phyloP scores from a whole-genome alignment of 2,329 filamentous ascomycete genomes.

The Lachnellula subtilissima region DNA sequence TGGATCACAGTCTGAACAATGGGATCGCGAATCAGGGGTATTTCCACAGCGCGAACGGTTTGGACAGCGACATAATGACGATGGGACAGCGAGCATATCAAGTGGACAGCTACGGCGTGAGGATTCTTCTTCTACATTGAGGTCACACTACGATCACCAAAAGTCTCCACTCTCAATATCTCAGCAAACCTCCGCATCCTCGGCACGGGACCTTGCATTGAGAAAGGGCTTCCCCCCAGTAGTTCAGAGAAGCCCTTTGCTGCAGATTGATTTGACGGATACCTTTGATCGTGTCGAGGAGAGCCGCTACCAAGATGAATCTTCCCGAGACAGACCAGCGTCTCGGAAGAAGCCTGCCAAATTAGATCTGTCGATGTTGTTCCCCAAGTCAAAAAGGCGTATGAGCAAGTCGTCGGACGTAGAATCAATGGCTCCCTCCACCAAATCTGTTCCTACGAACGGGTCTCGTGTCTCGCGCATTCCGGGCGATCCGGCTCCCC shows the following conservation, averaged over 20 bases:
- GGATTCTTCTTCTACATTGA: slow-evolving; percentile 41
- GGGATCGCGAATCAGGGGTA: slow-evolving; percentile 25
- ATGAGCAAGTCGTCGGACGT: slow-evolving; percentile 10
- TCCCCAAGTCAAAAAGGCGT: slow-evolving; percentile 23
- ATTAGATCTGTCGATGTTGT: slow-evolving; percentile 29
- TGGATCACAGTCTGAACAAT: slow-evolving; percentile 17
- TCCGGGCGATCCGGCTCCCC: slow-evolving; percentile 7
- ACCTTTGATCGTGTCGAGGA: slow-evolving; percentile 15
- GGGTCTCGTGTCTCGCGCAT: slow-evolving; percentile 8
- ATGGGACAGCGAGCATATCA: slow-evolving; percentile 32
- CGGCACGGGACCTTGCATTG: slow-evolving; percentile 35
- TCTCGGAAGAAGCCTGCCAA: slow-evolving; percentile 27
- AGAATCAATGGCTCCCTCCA: slow-evolving; percentile 10
- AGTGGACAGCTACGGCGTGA: slow-evolving; percentile 31
- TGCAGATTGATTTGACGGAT: slow-evolving; percentile 22
- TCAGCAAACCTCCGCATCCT: slow-evolving; percentile 41
- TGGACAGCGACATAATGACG: slow-evolving; percentile 36
- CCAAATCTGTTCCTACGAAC: slow-evolving; percentile 18
- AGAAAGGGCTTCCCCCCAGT: slow-evolving; percentile 34
- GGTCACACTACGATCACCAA: slow-evolving; percentile 42
- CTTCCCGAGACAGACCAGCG: slow-evolving; percentile 7
- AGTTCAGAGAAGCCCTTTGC: slow-evolving; percentile 23
- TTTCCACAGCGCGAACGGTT: slow-evolving; percentile 26
- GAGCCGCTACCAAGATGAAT: background rate
- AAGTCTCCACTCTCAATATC: slow-evolving; percentile 37